A percentile compares a stretch with the other conserved stretches of the same genome.
phyloP scores from a whole-genome alignment of 192 early-diverging fungal species.

The Coemansia sp. region DNA sequence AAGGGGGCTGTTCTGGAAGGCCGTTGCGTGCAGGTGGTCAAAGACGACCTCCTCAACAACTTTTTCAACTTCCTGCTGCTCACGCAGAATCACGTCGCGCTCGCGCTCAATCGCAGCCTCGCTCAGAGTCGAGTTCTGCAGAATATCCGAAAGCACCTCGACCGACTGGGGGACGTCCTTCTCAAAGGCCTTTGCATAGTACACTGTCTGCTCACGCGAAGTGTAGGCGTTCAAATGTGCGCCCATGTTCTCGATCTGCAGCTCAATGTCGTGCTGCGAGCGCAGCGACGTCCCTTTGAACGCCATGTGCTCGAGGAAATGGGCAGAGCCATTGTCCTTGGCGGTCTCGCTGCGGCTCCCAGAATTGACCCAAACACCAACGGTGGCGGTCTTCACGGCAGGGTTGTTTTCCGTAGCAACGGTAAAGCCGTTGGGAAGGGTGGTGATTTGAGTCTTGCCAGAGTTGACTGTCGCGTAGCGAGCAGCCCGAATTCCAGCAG shows the following conservation, averaged over 20 bases:
- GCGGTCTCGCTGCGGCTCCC: constrained; percentile 80
- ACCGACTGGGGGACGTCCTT: constrained; percentile 86
- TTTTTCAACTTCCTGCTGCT: constrained; percentile 92
- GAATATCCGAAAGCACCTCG: constrained; percentile 92
- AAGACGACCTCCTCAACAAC: constrained; percentile 98
- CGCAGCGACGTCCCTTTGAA: constrained; percentile 94
- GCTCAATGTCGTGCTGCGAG: constrained; percentile 87
- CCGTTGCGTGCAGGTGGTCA: constrained; percentile 95
- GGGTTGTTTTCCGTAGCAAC: constrained; percentile 83
- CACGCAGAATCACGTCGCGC: constrained; percentile 95
- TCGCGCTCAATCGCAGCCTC: constrained; percentile 90
- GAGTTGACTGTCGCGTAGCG: constrained; percentile 48
- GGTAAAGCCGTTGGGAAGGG: constrained; percentile 77
- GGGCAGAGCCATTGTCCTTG: constrained; percentile 91
- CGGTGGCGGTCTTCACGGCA: constrained; percentile 78
- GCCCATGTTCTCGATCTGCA: constrained; percentile 97
- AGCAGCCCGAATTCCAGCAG: constrained; percentile 43
- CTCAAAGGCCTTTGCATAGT: constrained; percentile 94
- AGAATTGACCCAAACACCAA: constrained; percentile 89
- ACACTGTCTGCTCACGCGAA: constrained; percentile 97
- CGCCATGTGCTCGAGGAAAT: constrained; percentile 99
- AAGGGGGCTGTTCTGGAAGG: constrained; percentile 86
- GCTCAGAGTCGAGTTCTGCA: constrained; percentile 86
- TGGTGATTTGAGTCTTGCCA: constrained; percentile 63
- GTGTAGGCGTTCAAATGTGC: constrained; percentile 99